Base-by-base conservation (phyloP, 768 basidiomycete species). In the Boletus insuetus region DNA sequence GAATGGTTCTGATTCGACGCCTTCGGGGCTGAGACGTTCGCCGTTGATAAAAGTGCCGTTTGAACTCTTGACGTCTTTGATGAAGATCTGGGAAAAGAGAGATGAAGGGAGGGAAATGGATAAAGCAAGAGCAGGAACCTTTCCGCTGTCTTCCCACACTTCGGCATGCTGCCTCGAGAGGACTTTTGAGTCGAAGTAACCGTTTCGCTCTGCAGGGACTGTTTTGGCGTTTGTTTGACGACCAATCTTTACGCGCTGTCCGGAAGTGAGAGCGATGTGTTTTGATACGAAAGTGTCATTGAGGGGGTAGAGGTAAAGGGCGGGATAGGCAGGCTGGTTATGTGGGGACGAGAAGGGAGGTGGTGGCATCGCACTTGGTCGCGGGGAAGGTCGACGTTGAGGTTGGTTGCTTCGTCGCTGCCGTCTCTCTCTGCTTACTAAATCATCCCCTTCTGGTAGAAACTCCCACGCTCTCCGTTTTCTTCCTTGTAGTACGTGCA, bases 11-110 rank as follows among this genome's bases (percentile, higher is more conserved):
- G 89, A 92, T 74, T 98, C 95, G 55, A 89, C 79, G 35, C 91
- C 87, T 69, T 99, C 96, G 4, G 81, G 80, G 59, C 89, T 92
- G 46, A 98, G 84, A 39, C 97, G 82, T 61, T 98, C 94, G 53
- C 92, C 87, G 64, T 99, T 98, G 70, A 99, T 94, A 69, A 98
- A 99, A 7, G 97, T 99, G 2, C 97, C 97, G 60, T 99, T 99
- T 1, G 92, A 94, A 60, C 90, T 93, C 77, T 96, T 96, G 68
- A 98, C 94, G 72, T 98, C 97, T 74, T 94, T 96, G 79, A 99
- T 98, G 78, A 76, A 96, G 73, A 98, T 94, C 94, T 98, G 44
- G 32, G 5, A 53, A 42, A 38, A 53, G 31, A 8, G 43, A 58
- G 57, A 32, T 59, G 60, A 42, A 14, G 14, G 56, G 49, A 61